Conservation (phyloP, 208 protist species). For the Acanthamoeba triangularis region DNA sequence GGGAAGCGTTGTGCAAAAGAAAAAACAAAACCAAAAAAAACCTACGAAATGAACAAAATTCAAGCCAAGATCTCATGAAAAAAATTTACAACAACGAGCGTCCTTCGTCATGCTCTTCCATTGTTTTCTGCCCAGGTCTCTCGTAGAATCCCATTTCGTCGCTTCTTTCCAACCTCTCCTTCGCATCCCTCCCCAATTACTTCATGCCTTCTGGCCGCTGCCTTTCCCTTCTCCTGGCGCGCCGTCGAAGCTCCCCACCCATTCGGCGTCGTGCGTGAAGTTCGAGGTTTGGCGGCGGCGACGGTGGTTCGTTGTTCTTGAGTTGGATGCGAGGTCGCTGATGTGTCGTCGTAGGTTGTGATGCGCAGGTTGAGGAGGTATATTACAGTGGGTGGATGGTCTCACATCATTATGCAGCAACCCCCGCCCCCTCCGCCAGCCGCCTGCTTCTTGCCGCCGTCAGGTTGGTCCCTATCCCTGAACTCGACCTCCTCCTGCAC, state of each 20-base stretch:
- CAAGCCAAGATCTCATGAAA: background rate
- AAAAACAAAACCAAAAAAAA: background rate
- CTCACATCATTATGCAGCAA: constrained; percentile 41
- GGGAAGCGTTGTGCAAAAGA: background rate
- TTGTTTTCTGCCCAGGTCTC: background rate
- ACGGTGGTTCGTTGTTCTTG: too few species aligned
- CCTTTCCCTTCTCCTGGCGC: background rate
- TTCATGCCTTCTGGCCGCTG: too few species aligned
- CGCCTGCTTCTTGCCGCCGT: constrained; percentile 37
- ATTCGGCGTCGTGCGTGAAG: background rate
- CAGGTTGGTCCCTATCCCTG: constrained; percentile 46
- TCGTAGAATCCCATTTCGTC: too few species aligned
- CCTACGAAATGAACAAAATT: background rate
- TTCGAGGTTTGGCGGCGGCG: background rate
- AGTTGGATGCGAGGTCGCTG: too few species aligned
- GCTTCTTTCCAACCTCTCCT: background rate
- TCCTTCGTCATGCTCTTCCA: background rate
- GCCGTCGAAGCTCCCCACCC: background rate
- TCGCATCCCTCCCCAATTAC: background rate
- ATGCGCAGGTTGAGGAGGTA: background rate
- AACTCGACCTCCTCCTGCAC: constrained; percentile 69
- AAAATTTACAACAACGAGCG: background rate
- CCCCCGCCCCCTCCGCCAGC: background rate
- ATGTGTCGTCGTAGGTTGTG: background rate
- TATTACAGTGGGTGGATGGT: background rate